These are phyloP conservation scores for Phytopythium litorale DNA, from an alignment of 352 stramenopile genomes.

Conservation along the genomic window DNA sequence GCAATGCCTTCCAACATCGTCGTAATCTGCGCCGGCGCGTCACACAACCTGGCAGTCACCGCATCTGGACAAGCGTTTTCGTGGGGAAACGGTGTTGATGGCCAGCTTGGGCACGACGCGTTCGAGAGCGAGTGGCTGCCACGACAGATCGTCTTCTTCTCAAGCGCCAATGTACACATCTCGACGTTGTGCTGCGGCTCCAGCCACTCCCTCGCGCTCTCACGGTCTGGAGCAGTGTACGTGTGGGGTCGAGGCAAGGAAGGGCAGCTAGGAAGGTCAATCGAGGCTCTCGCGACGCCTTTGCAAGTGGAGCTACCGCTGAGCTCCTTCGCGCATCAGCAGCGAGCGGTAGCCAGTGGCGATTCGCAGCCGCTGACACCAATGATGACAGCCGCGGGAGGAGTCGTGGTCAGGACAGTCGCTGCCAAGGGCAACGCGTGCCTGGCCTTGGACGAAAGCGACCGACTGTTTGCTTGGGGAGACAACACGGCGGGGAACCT, in stretches of 20 bases:
- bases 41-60: conserved; percentile 51
- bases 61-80: conserved; percentile 53
- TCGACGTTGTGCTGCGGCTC: conserved; percentile 28
- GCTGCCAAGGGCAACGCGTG: conserved; percentile 23
- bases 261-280: conserved; percentile 42
- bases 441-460: conserved; percentile 42
- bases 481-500: conserved; percentile 38
- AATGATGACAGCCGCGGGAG: background rate
- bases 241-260: conserved; percentile 47
- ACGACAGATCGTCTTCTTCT: conserved; percentile 44
- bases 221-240: conserved; percentile 43
- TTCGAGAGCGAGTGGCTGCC: conserved; percentile 58
- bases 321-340: conserved; percentile 17
- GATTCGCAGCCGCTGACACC: background rate
- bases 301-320: conserved; percentile 18
- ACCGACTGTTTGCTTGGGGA: conserved; percentile 49
- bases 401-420: conserved; percentile 11
- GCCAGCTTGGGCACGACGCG: conserved; percentile 49
- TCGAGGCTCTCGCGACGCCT: conserved; percentile 5
- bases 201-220: conserved; percentile 49
- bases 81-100: conserved; percentile 55
- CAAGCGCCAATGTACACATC: conserved; percentile 18
- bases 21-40: conserved; percentile 35
- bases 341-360: background rate
- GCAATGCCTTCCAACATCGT: conserved; percentile 26